Base-by-base conservation (phyloP, 345 rosid species). In the Pugionium dolabratum region DNA sequence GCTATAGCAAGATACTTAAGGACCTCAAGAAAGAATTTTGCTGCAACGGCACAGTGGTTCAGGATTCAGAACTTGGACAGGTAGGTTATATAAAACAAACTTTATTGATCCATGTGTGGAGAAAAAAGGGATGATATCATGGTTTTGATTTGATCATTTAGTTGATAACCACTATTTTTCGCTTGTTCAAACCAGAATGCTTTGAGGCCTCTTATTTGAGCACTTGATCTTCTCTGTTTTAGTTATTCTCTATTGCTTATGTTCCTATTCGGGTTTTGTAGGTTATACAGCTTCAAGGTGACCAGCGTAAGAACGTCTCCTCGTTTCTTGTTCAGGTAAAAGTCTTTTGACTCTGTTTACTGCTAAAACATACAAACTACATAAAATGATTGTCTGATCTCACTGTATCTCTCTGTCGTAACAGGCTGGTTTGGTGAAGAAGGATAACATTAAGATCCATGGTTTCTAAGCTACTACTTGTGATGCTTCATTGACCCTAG, bases 271-370 rank as follows among this genome's bases (percentile, higher is more conserved):
- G 0, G 10, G 44, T 7, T 8, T 40, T 40, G 44, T 40, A 40
- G 44, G 44, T 40, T 40, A 40, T 40, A 40, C 44, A 40, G n/a
- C 44, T 40, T 40, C 44, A 40, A 40, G 44, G 44, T 40, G 44
- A 40, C n/a, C 44, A 40, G 44, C 44, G 44, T 40, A 40, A 40
- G 44, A 40, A 40, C 44, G 44, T 40, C 44, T 40, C 44, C 44
- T 7, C 44, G n/a, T 40, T 40, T 8, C 44, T 40, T 40, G 44
- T 40, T 40, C 44, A 40, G 44, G 44, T 40, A 40, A 4, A 8
- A 40, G 18, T 18, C 42, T 39, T 5, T 4, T 7, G n/a, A 7
- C 44, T 40, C 10, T 40, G 44, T 40, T 40, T 40, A 40, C 44
- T 40, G n/a, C 44, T 9, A 40, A 40, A 40, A 40, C 2, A 37